These are phyloP conservation scores for Ceratobasidium papillatum DNA, from an alignment of 1,284 basidiomycete species.

Conservation along the genomic window DNA sequence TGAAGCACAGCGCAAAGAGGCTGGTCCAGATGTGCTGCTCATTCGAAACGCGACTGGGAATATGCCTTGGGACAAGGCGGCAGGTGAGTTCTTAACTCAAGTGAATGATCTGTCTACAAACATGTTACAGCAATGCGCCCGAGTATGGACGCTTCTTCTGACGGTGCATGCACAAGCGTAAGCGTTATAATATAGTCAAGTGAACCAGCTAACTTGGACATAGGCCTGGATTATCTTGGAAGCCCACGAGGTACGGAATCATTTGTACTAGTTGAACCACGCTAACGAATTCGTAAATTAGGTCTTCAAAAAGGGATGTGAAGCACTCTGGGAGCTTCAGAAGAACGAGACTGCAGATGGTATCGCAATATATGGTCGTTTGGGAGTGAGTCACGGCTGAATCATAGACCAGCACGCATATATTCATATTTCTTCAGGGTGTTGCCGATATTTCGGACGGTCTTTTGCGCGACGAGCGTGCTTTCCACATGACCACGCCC, in stretches of 20 bases:
- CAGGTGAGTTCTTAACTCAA: background rate
- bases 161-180: conserved; percentile 26
- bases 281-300: background rate
- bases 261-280: background rate
- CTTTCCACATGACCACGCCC: conserved; percentile 34
- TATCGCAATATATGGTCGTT: conserved; percentile 27
- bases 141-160: conserved; percentile 32
- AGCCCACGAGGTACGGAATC: conserved; percentile 50
- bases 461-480: conserved; percentile 40
- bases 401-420: background rate
- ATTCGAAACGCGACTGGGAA: conserved; percentile 36
- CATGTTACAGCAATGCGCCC: conserved; percentile 20
- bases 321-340: conserved; percentile 26
- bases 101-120: background rate
- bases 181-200: background rate
- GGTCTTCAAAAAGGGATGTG: conserved; percentile 38
- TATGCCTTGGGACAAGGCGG: conserved; percentile 33
- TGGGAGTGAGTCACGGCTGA: conserved; percentile 22
- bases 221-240: conserved; percentile 50
- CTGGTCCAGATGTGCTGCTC: conserved; percentile 30
- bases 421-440: conserved; percentile 4
- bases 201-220: background rate
- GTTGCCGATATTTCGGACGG: conserved; percentile 40
- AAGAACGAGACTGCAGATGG: conserved; percentile 28
- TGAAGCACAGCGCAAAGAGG: conserved; percentile 36